Percentiles rank a stretch among this genome's conserved stretches.
These are phyloP conservation scores for Gremmenia infestans DNA, from an alignment of 2,329 filamentous ascomycete species.

Conservation along the genomic window DNA sequence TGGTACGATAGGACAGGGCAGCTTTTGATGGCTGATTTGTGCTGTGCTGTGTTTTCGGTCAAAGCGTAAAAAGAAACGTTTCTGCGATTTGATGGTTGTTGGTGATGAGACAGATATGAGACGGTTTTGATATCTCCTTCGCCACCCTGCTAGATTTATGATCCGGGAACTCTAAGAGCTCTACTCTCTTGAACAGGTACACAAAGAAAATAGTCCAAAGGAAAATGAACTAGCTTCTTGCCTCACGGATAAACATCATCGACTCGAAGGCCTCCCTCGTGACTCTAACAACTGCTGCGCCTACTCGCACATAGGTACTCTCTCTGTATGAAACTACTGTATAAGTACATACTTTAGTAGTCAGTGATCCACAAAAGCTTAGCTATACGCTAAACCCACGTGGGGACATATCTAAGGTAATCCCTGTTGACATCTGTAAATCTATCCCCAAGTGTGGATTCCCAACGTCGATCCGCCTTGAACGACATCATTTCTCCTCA, in stretches of 20 bases:
- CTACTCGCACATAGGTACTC: background rate
- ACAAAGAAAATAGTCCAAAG: too few species aligned
- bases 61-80: background rate
- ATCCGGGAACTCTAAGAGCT: background rate
- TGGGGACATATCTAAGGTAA: background rate
- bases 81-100: background rate
- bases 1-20: background rate
- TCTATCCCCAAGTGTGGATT: background rate
- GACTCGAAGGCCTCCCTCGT: too few species aligned
- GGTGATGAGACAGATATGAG: conserved; percentile 5
- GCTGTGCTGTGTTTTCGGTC: background rate
- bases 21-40: background rate
- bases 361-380: conserved; percentile 19
- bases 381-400: conserved; percentile 9
- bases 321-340: background rate
- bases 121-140: conserved; percentile 5
- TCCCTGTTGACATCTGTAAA: background rate
- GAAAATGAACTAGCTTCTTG: background rate
- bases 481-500: conserved; percentile 15
- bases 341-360: background rate
- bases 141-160: background rate
- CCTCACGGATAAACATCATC: background rate
- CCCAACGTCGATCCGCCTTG: conserved; percentile 10
- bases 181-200: background rate
- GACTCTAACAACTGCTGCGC: background rate